Conservation (phyloP, 768 basidiomycete species). For the Hypsizygus marmoreus region DNA sequence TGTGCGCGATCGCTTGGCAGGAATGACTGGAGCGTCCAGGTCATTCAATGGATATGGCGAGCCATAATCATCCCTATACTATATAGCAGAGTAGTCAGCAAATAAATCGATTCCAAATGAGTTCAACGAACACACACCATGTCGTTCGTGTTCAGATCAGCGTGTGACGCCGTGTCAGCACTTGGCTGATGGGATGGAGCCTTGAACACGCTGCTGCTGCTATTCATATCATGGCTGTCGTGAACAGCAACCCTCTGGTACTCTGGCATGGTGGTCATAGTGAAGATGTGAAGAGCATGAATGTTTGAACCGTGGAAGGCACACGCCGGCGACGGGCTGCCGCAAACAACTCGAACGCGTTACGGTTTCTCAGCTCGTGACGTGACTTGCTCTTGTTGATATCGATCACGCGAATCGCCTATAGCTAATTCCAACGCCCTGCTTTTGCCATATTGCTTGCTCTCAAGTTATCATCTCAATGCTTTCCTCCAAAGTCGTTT, state of each 20-base stretch:
- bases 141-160: background rate
- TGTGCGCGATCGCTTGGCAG: slow-evolving; percentile 1
- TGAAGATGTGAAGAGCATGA: background rate
- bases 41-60: slow-evolving; percentile 5
- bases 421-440: too few species aligned
- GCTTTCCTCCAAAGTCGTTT: too few species aligned
- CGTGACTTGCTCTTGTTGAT: too few species aligned
- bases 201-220: background rate
- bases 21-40: background rate
- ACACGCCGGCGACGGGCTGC: background rate
- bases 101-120: background rate
- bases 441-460: too few species aligned
- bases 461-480: too few species aligned
- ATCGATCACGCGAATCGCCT: too few species aligned
- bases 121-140: background rate
- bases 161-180: background rate
- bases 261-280: slow-evolving; percentile 4
- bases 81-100: background rate
- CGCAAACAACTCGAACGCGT: too few species aligned
- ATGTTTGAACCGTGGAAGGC: too few species aligned
- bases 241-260: slow-evolving; percentile 1
- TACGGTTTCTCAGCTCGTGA: too few species aligned
- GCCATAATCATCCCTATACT: slow-evolving; percentile 8
- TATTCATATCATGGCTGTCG: slow-evolving; percentile 5
- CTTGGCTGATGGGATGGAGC: background rate